Percentiles rank a stretch among this genome's conserved stretches.
Evolutionary conservation across 148 eudicot genomes (phyloP).

Genomic region (Suaeda aralocaspica): DNA sequence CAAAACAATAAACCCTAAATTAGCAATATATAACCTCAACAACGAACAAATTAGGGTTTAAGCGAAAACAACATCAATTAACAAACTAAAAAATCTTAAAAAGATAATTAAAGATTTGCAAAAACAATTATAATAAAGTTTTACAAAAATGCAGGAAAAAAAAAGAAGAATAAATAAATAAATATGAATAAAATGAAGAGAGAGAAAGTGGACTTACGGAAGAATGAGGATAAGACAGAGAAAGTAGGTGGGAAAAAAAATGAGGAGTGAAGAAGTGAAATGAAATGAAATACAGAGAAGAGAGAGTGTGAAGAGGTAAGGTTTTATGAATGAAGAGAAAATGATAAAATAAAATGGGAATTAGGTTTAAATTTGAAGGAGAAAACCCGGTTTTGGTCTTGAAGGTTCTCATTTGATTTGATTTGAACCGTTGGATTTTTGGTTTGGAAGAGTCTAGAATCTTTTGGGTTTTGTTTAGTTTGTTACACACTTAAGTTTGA

Average conservation of each 20-base stretch:
- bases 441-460: slow-evolving; percentile 25
- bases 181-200: background rate
- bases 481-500: too few species aligned
- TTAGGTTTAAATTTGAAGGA: slow-evolving; percentile 11
- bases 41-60: background rate
- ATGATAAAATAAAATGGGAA: background rate
- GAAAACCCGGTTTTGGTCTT: slow-evolving; percentile 5
- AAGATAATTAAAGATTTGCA: too few species aligned
- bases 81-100: background rate
- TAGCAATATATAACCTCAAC: background rate
- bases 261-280: background rate
- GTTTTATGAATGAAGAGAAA: background rate
- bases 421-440: slow-evolving; percentile 28
- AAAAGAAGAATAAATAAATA: too few species aligned
- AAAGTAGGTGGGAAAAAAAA: background rate
- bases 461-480: background rate
- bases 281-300: background rate
- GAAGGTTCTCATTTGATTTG: slow-evolving; percentile 18
- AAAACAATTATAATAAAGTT: too few species aligned
- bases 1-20: too few species aligned
- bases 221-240: background rate
- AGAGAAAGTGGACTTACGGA: slow-evolving; percentile 2
- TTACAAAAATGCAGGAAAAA: background rate
- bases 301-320: background rate
- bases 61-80: background rate